Evolutionary conservation across 2,329 filamentous ascomycete genomes (phyloP).

Genomic region (Ilyonectria robusta): DNA sequence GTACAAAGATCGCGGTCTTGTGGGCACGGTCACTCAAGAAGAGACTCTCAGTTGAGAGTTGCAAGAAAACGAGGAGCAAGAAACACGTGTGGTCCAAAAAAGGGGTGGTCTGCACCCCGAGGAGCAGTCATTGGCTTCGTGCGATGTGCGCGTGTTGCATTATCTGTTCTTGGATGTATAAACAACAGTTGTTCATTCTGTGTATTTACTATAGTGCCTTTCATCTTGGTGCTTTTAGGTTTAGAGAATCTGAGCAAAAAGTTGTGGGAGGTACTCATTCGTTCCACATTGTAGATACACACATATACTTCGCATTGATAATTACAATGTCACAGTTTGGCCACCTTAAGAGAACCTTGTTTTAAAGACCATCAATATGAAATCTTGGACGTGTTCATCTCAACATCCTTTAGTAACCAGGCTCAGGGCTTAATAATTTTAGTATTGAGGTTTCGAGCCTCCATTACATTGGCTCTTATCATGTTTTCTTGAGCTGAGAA

Average conservation of each 20-base stretch:
- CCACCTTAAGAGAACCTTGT: background rate
- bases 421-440: background rate
- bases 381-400: no score
- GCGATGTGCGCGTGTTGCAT: background rate
- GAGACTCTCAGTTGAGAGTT: background rate
- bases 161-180: slow-evolving; percentile 32
- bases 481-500: background rate
- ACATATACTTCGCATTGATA: background rate
- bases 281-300: background rate
- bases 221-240: slow-evolving; percentile 14
- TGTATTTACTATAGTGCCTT: slow-evolving; percentile 33
- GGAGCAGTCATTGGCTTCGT: slow-evolving; percentile 11
- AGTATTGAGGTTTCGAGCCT: background rate
- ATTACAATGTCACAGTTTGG: background rate
- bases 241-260: slow-evolving; percentile 33
- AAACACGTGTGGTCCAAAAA: background rate
- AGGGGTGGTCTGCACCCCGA: background rate
- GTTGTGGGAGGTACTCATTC: background rate
- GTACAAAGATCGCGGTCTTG: background rate
- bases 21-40: background rate
- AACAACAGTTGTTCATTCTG: slow-evolving; percentile 27
- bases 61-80: background rate
- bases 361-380: background rate
- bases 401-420: background rate
- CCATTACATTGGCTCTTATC: background rate